Conservation (phyloP, 2,329 filamentous ascomycete genomes). For the Fusarium graminum region DNA sequence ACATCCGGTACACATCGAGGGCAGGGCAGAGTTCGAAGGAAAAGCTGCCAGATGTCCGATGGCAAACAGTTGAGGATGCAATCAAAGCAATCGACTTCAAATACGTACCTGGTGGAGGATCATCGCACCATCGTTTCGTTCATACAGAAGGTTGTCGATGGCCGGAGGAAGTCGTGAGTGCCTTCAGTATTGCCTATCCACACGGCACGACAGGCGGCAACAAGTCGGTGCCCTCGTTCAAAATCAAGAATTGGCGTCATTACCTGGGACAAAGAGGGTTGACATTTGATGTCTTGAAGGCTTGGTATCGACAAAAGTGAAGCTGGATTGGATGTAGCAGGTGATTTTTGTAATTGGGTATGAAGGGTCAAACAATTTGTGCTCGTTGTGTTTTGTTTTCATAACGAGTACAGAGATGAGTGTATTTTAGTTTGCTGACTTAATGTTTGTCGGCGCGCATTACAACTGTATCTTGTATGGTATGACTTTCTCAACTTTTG, state of each 20-base stretch:
- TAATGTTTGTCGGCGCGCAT: too few species aligned
- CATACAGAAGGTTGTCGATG: not conserved
- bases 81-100: not conserved
- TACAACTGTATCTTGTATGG: too few species aligned
- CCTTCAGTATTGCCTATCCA: not conserved
- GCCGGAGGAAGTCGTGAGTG: not conserved
- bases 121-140: not conserved
- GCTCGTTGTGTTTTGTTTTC: not conserved
- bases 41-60: not conserved
- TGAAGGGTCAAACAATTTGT: not conserved
- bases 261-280: conserved; percentile 11
- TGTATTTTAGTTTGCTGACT: too few species aligned
- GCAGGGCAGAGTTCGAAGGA: not conserved
- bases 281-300: conserved; percentile 21
- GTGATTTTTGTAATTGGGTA: not conserved
- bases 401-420: too few species aligned
- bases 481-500: too few species aligned
- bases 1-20: conserved; percentile 4
- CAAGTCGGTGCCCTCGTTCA: not conserved
- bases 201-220: not conserved
- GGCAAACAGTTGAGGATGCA: not conserved
- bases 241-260: not conserved
- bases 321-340: not conserved
- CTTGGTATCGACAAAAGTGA: conserved; percentile 23
- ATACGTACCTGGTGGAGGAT: not conserved